Conservation (phyloP, 1,139 yeast genomes). For the Geotrichum klebahnii region DNA sequence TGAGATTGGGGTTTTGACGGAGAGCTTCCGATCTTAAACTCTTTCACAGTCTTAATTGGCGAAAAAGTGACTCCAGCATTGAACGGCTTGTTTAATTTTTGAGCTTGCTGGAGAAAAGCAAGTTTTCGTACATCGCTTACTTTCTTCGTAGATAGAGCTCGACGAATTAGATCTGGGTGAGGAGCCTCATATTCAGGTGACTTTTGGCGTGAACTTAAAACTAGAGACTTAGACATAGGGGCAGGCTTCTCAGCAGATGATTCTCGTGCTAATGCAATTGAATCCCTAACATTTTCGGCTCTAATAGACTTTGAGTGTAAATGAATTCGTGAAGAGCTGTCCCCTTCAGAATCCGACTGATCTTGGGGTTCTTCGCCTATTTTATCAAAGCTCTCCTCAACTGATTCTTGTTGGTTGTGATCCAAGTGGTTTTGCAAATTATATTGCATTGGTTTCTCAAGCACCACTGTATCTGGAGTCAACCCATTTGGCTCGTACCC, state of each 20-base stretch:
- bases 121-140: conserved; percentile 5
- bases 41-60: conserved; percentile 3
- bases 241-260: neutral
- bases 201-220: neutral
- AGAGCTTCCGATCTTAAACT: conserved; percentile 10
- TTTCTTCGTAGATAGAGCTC: conserved; percentile 1
- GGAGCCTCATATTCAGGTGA: neutral
- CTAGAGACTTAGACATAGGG: neutral
- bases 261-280: neutral
- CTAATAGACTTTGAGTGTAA: neutral
- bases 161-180: neutral
- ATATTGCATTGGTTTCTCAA: too few relatives aligned
- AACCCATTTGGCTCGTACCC: too few relatives aligned
- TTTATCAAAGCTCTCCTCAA: neutral
- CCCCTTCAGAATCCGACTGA: neutral
- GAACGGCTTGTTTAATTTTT: conserved; percentile 3
- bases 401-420: neutral
- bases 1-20: conserved; percentile 9
- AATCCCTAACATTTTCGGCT: neutral
- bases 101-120: conserved; percentile 12
- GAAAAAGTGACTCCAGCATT: neutral
- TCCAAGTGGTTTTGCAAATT: too few relatives aligned
- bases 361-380: neutral
- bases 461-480: too few relatives aligned
- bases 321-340: conserved; percentile 1